These are phyloP conservation scores for Xylaria sp. DNA, from an alignment of 2,329 filamentous ascomycete genomes.

Conservation along the genomic window DNA sequence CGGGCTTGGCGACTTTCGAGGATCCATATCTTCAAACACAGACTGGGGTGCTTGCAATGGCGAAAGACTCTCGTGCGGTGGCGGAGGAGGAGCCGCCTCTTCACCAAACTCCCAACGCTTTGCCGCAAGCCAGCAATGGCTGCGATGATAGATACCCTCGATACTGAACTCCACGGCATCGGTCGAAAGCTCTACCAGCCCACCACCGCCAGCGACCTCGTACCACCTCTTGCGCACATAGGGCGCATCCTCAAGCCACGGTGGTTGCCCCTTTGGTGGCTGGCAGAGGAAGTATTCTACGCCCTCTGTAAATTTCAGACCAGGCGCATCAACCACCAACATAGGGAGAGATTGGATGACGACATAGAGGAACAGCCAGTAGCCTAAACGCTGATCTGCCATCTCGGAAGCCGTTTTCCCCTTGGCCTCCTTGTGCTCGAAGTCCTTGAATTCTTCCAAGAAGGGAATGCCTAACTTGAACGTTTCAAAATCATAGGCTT, in stretches of 20 bases:
- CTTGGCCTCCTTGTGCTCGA: constrained; percentile 69
- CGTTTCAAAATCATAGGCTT: constrained; percentile 78
- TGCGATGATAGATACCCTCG: constrained; percentile 40
- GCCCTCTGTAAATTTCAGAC: constrained; percentile 67
- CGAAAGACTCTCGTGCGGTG: constrained; percentile 29
- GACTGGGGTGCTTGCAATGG: constrained; percentile 37
- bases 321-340: constrained; percentile 75
- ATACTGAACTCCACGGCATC: constrained; percentile 56
- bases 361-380: constrained; percentile 82
- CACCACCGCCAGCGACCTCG: constrained; percentile 67
- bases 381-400: constrained; percentile 70
- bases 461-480: constrained; percentile 62
- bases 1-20: constrained; percentile 25
- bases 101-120: constrained; percentile 39
- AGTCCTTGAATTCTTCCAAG: constrained; percentile 68
- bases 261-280: constrained; percentile 70
- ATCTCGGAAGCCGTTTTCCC: constrained; percentile 68
- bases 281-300: constrained; percentile 84
- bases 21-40: constrained; percentile 38
- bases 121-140: constrained; percentile 40
- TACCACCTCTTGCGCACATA: constrained; percentile 73
- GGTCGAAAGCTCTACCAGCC: constrained; percentile 60
- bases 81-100: constrained; percentile 23
- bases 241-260: constrained; percentile 71
- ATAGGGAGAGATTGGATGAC: constrained; percentile 78